Evolutionary conservation across 345 rosid genomes (phyloP).

Genomic region (Lenwebbia sp.): DNA sequence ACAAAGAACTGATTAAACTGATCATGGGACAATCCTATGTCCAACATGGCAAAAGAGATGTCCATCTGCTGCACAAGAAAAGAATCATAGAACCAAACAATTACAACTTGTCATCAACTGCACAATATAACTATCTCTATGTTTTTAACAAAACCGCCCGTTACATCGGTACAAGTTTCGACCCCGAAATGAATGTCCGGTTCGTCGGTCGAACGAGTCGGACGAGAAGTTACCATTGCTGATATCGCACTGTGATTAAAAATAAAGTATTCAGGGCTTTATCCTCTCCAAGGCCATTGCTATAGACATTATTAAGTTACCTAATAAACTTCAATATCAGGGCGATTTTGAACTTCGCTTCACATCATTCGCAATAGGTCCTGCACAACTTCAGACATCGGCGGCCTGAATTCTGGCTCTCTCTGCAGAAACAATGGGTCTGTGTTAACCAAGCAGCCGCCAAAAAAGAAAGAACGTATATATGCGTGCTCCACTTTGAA

Average conservation of each 20-base stretch:
- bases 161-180: neutral
- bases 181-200: neutral
- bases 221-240: neutral
- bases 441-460: neutral
- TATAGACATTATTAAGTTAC: neutral
- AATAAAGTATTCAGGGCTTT: neutral
- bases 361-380: slow-evolving; percentile 63
- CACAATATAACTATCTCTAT: neutral
- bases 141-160: neutral
- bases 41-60: neutral
- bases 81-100: neutral
- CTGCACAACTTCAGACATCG: slow-evolving; percentile 75
- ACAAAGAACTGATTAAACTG: neutral
- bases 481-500: neutral
- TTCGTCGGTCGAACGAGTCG: neutral
- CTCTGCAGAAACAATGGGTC: slow-evolving; percentile 24
- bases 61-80: neutral
- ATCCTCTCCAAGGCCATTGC: neutral
- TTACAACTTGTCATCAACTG: neutral
- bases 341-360: neutral
- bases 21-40: neutral
- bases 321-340: neutral
- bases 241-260: neutral
- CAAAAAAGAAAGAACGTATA: neutral
- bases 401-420: slow-evolving; percentile 90